Base-by-base conservation (phyloP, 805 yeast species). In the Lipomyces spencermartinsiae region DNA sequence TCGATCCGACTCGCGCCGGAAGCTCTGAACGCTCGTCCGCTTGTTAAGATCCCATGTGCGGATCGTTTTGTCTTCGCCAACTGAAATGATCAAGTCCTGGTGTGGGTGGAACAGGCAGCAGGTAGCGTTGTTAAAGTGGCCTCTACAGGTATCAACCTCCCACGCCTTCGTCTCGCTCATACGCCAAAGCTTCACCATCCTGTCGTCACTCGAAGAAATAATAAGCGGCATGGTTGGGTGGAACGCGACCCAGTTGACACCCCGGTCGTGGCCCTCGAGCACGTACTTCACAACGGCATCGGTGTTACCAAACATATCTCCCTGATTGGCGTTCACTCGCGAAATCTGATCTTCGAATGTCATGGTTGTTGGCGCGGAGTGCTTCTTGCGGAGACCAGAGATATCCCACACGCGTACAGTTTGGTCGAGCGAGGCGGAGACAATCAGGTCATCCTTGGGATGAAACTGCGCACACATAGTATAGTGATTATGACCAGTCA, bases 381-480 rank as follows among this genome's bases (percentile, higher is more conserved):
- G 98, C 79, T 91, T 92, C 83, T 94, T 92, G 79, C 97, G 87
- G 77, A 95, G 86, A 1, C 97, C 98, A 14, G 96, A 87, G 73
- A 95, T 94, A 81, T 96, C 99, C 99, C 99, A 95, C 53, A 95
- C 97, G 75, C 99, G 89, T 49, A 95, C 98, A n/a, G 98, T 92
- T 82, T 93, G 97, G 83, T 95, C 99, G 78, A 96, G 84, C 2
- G 98, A 93, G 2, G 98, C 96, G 43, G 97, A 91, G 33, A 95
- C 98, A 74, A 95, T 89, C 75, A 96, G 84, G 80, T 95, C 98
- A 74, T 96, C 97, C 59, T 89, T 83, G 58, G 98, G 98, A 78
- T 95, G 99, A 85, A 95, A 95, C 79, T 92, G 96, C 1, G 99
- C 98, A 75, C 96, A 91, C 95, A 95, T 92, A 65, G 95, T 98